Percentiles rank a stretch among this genome's conserved stretches.
Conservation (phyloP, 2,329 filamentous ascomycete genomes). For the Tothia fuscella region DNA sequence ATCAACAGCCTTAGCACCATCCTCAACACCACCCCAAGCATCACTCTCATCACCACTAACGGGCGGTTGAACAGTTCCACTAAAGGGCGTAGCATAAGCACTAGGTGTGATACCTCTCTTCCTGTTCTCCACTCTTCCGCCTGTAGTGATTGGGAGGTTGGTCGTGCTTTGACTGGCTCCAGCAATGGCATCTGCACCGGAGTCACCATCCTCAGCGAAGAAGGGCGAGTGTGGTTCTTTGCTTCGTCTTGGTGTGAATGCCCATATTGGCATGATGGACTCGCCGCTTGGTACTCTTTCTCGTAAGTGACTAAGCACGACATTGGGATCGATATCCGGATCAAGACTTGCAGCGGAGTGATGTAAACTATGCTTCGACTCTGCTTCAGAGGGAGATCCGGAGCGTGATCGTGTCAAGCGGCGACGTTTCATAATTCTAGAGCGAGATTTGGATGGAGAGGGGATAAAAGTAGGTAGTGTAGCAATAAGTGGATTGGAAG, state of each 20-base stretch:
- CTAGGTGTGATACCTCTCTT: slow-evolving; percentile 9
- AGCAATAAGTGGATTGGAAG: slow-evolving; percentile 1
- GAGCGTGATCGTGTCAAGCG: slow-evolving; percentile 1
- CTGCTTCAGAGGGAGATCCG: background rate
- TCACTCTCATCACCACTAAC: slow-evolving; percentile 3
- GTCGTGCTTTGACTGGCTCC: slow-evolving; percentile 1
- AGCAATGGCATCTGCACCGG: no score
- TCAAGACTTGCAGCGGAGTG: background rate
- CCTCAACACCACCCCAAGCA: slow-evolving; percentile 5
- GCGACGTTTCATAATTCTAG: slow-evolving; percentile 5
- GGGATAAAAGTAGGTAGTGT: slow-evolving; percentile 1
- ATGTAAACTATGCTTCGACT: background rate
- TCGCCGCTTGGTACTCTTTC: slow-evolving; percentile 1
- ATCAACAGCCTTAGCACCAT: background rate
- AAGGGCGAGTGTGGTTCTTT: background rate
- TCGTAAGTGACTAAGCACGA: background rate
- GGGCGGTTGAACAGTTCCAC: background rate
- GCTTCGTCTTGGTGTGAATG: slow-evolving; percentile 5
- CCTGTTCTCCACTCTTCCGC: background rate
- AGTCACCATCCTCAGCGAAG: background rate
- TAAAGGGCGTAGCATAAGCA: slow-evolving; percentile 11
- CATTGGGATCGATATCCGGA: slow-evolving; percentile 2
- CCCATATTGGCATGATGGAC: slow-evolving; percentile 5
- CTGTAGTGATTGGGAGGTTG: background rate
- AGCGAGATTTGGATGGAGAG: slow-evolving; percentile 2